These are phyloP conservation scores for Cyberlindnera saturnus DNA, from an alignment of 805 yeast species.

Conservation along the genomic window DNA sequence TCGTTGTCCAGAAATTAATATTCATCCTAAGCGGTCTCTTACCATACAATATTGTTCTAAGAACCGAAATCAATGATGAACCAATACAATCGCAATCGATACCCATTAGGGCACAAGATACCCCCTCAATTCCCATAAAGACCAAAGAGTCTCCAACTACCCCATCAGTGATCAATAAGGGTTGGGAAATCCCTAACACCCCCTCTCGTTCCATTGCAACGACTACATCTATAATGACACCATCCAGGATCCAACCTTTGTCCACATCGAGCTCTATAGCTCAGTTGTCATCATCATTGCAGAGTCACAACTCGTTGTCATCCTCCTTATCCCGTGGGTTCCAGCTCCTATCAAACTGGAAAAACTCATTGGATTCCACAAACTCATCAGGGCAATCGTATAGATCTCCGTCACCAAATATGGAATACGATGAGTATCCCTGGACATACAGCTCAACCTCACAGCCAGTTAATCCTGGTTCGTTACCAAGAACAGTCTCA, in stretches of 20 bases:
- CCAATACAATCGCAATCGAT: neutral
- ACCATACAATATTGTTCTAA: constrained; percentile 27
- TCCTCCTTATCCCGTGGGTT: constrained; percentile 26
- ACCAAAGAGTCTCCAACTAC: constrained; percentile 13
- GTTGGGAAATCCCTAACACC: constrained; percentile 36
- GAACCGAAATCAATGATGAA: constrained; percentile 6
- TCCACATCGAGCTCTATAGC: constrained; percentile 32
- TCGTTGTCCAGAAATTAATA: constrained; percentile 52
- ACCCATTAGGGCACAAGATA: neutral
- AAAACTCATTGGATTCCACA: constrained; percentile 24
- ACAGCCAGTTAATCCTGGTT: constrained; percentile 2
- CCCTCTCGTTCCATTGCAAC: constrained; percentile 22
- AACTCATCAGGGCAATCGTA: constrained; percentile 19
- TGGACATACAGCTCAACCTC: constrained; percentile 20
- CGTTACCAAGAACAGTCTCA: constrained; percentile 20
- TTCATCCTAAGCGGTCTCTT: constrained; percentile 48
- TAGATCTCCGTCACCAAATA: constrained; percentile 30
- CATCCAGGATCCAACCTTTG: constrained; percentile 28
- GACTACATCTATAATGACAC: constrained; percentile 27
- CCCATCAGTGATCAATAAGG: constrained; percentile 24
- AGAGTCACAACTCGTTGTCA: constrained; percentile 25
- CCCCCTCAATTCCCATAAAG: neutral
- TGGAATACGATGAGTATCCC: constrained; percentile 37
- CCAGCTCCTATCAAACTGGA: constrained; percentile 21
- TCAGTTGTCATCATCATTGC: constrained; percentile 33